These are phyloP conservation scores for Teunomyces cretensis DNA, from an alignment of 805 yeast genomes.

Conservation along the genomic window DNA sequence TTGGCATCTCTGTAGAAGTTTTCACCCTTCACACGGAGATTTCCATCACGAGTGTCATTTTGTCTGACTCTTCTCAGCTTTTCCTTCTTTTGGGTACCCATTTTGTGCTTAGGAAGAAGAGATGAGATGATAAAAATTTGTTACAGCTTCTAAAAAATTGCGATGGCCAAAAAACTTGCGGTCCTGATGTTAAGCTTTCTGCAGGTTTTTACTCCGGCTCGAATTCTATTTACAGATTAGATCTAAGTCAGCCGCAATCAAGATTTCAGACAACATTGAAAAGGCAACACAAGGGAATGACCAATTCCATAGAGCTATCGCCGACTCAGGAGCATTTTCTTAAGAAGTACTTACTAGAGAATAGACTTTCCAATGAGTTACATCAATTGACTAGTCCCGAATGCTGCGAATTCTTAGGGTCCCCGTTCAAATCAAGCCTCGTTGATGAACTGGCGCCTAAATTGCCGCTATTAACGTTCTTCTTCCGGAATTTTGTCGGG, in stretches of 20 bases:
- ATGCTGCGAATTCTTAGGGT: constrained; percentile 70
- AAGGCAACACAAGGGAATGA: neutral
- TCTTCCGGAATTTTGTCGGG: constrained; percentile 60
- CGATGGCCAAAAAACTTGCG: neutral
- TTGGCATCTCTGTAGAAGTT: constrained; percentile 94
- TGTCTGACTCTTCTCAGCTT: constrained; percentile 82
- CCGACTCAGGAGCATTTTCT: constrained; percentile 83
- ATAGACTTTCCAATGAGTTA: constrained; percentile 64
- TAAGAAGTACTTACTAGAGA: constrained; percentile 73
- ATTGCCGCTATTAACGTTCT: constrained; percentile 69
- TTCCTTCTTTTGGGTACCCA: constrained; percentile 96
- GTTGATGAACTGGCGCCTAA: constrained; percentile 18
- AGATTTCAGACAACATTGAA: neutral
- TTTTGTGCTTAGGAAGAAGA: constrained; percentile 22
- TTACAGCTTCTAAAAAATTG: constrained; percentile 1
- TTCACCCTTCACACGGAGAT: constrained; percentile 92
- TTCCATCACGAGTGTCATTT: constrained; percentile 81
- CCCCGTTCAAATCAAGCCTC: constrained; percentile 61
- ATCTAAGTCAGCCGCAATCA: neutral
- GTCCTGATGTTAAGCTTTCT: neutral
- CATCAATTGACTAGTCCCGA: constrained; percentile 55
- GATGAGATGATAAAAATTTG: constrained; percentile 7
- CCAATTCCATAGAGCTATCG: constrained; percentile 1
- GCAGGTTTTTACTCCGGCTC: neutral
- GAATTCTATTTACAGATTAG: neutral